These are phyloP conservation scores for Ustilago curta DNA, from an alignment of 1,284 basidiomycete genomes.

Conservation along the genomic window DNA sequence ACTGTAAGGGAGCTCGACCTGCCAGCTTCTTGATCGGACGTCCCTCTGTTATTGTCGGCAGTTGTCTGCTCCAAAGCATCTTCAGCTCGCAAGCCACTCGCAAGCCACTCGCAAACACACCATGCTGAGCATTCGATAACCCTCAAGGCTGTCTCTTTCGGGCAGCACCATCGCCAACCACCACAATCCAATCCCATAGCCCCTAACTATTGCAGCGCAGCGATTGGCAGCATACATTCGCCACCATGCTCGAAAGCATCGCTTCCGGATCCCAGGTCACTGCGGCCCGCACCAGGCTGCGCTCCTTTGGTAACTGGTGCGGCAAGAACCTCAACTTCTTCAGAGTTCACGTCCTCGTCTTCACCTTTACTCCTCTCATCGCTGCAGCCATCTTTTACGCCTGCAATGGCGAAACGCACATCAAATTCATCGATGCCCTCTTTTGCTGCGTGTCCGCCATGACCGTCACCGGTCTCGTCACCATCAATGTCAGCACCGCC, in stretches of 20 bases:
- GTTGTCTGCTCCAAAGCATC: neutral
- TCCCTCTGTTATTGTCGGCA: too few species aligned
- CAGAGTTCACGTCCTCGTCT: slow-evolving; percentile 74
- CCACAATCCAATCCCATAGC: neutral
- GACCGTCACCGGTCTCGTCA: slow-evolving; percentile 81
- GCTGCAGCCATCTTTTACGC: slow-evolving; percentile 77
- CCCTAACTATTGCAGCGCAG: neutral
- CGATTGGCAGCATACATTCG: neutral
- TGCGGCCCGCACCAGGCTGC: slow-evolving; percentile 13
- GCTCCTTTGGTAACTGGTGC: slow-evolving; percentile 35
- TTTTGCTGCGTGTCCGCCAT: slow-evolving; percentile 82
- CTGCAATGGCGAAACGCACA: slow-evolving; percentile 64
- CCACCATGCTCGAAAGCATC: slow-evolving; percentile 18
- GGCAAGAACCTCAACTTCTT: slow-evolving; percentile 55
- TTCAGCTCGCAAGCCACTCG: slow-evolving; percentile 11
- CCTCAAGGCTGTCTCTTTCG: slow-evolving; percentile 4
- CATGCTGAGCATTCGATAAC: slow-evolving; percentile 9
- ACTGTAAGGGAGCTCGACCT: too few species aligned
- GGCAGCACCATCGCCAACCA: neutral
- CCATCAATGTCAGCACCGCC: slow-evolving; percentile 79
- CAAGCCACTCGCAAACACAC: neutral
- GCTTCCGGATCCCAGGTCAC: slow-evolving; percentile 6
- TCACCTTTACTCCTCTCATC: slow-evolving; percentile 80
- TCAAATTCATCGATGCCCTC: slow-evolving; percentile 78
- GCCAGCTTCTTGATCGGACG: too few species aligned